A percentile compares a stretch with the other conserved stretches of the same genome.
phyloP scores from a whole-genome alignment of 345 rosid species.

The Eucalyptus sp. region DNA sequence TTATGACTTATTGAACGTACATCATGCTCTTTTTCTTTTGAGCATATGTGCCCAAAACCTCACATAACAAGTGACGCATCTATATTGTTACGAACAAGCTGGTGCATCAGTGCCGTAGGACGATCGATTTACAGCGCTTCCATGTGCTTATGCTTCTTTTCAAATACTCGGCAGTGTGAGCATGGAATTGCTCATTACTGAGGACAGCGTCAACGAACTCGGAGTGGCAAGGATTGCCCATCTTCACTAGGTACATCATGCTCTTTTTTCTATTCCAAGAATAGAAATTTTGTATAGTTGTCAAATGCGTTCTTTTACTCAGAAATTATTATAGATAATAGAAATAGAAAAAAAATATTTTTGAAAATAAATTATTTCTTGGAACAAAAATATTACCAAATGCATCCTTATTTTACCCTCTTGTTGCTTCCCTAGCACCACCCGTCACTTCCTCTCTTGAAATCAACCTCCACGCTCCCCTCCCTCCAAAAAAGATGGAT shows the following conservation, averaged over 20 bases:
- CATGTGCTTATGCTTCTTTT: neutral
- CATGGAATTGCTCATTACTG: neutral
- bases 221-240: neutral
- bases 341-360: no score
- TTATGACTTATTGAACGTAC: neutral
- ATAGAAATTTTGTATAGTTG: no score
- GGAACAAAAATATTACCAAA: no score
- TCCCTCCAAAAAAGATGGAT: no score
- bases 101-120: neutral
- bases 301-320: no score
- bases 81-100: neutral
- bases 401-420: no score
- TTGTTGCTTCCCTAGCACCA: no score
- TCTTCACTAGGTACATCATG: neutral
- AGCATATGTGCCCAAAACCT: neutral
- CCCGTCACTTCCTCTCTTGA: no score
- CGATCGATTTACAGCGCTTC: neutral
- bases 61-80: neutral
- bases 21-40: neutral
- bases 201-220: neutral
- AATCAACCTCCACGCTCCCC: no score
- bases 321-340: no score
- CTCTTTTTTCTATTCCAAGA: no score
- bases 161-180: neutral
- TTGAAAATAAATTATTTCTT: no score